Conservation (phyloP, 1,284 basidiomycete genomes). For the Lignosus rhinocerotis region DNA sequence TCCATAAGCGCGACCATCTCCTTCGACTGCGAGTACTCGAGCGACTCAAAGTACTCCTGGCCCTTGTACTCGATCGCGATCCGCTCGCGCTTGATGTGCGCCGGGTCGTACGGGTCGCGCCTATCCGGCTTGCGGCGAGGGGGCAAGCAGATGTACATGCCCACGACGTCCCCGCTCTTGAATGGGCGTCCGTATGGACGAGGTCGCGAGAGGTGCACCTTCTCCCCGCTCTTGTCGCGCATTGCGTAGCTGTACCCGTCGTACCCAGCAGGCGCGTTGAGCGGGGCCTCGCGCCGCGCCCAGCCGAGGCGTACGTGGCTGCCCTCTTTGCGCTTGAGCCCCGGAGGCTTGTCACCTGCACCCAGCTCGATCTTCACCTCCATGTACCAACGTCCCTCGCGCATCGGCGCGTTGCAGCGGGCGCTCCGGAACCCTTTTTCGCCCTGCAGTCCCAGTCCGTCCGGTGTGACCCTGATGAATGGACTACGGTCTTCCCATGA, state of each 20-base stretch:
- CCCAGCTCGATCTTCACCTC: constrained; percentile 84
- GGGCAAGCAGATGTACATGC: constrained; percentile 92
- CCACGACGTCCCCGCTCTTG: constrained; percentile 85
- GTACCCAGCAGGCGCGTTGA: constrained; percentile 91
- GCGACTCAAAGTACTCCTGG: constrained; percentile 94
- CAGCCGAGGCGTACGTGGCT: constrained; percentile 91
- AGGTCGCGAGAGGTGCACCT: constrained; percentile 82
- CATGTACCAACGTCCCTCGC: constrained; percentile 94
- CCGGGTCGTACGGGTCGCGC: constrained; percentile 69
- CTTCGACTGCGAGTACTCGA: constrained; percentile 89
- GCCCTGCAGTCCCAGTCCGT: constrained; percentile 78
- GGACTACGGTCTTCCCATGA: constrained; percentile 89
- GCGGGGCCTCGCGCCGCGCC: constrained; percentile 86
- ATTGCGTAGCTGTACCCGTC: constrained; percentile 94
- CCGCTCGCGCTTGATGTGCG: constrained; percentile 80
- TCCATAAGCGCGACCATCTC: constrained; percentile 93
- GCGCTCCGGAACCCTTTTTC: constrained; percentile 91
- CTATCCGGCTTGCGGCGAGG: constrained; percentile 54
- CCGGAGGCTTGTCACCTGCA: constrained; percentile 60
- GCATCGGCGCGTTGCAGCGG: constrained; percentile 85
- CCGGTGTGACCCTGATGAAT: constrained; percentile 78
- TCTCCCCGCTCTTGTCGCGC: constrained; percentile 91
- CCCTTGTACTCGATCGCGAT: constrained; percentile 94
- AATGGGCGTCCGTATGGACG: constrained; percentile 78
- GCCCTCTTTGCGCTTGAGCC: constrained; percentile 56